phyloP scores from a whole-genome alignment of 2,329 filamentous ascomycete species.

The Ascomycota sp. region DNA sequence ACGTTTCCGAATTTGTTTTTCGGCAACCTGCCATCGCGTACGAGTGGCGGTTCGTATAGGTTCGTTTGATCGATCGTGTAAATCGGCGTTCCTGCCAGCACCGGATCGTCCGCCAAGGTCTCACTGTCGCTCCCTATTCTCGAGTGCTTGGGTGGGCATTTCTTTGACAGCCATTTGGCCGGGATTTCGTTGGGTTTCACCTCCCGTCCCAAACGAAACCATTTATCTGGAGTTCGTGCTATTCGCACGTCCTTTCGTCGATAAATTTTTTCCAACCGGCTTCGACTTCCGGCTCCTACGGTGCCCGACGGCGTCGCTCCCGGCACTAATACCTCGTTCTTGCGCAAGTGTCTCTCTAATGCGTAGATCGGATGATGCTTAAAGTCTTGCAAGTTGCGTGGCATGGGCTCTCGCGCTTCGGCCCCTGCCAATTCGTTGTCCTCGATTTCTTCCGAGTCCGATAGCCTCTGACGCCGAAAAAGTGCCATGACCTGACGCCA shows the following conservation, averaged over 20 bases:
- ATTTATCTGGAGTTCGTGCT: constrained; percentile 64
- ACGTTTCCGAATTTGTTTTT: constrained; percentile 91
- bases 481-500: constrained; percentile 29
- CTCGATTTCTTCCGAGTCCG: constrained; percentile 68
- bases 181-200: constrained; percentile 64
- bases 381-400: constrained; percentile 68
- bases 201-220: constrained; percentile 74
- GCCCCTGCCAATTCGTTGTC: constrained; percentile 51
- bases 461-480: constrained; percentile 20
- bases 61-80: constrained; percentile 47
- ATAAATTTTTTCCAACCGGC: constrained; percentile 57
- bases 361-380: constrained; percentile 72
- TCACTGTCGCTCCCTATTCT: neutral
- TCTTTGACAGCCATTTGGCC: constrained; percentile 47
- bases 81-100: constrained; percentile 28
- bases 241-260: constrained; percentile 60
- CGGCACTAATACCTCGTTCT: constrained; percentile 65
- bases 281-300: constrained; percentile 44
- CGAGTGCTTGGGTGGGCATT: constrained; percentile 12
- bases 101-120: constrained; percentile 9
- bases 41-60: constrained; percentile 53
- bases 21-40: constrained; percentile 56
- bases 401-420: constrained; percentile 64
- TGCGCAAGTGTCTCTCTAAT: constrained; percentile 63
- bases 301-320: constrained; percentile 54